Base-by-base conservation (phyloP, 495 filamentous ascomycete genomes). In the Penicillium manginii region DNA sequence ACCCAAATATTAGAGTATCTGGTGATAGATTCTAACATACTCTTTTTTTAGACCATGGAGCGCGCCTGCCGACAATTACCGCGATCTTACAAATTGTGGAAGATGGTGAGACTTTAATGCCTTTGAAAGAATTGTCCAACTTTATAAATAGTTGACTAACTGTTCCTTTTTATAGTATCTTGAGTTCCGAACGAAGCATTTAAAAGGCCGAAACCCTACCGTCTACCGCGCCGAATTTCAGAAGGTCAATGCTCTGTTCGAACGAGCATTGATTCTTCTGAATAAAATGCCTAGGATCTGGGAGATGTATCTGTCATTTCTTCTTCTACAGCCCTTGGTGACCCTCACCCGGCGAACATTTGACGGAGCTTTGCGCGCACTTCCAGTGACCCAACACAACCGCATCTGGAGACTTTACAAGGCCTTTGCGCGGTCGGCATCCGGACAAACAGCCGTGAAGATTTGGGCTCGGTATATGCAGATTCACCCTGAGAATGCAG, bases 271-370 rank as follows among this genome's bases (percentile, higher is more conserved):
- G 35, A 90, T 98, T 59, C 82, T 99, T 9, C 84, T 99, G 62
- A 97, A 98, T 78, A 99, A 99, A 75, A 99, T 99, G 96, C 96
- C 96, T 47, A 83, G 86, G 58, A 94, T 98, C 67, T 99, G 96
- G 96, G 92, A 96, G 74, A 92, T 97, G 89, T 99, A 97, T 70
- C 86, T 99, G 43, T 84, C 85, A 37, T 98, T 98, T 69, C 77
- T 98, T 61, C 84, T 93, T 66, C 85, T 91, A 63, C 96, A 98
- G 67, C 96, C 96, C 8, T 79, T 96, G 39, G 86, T 98, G 45
- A 97, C 92, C n/a, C 84, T 87, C 63, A 96, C 93, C 9, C 84
- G 96, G 46, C 86, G 88, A 47, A 92, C 92, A 1, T 99, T 99
- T 75, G 96, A 99, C 76, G 87, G 93, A 49, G 92, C 96, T 2